phyloP scores from a whole-genome alignment of 2,329 filamentous ascomycete species.

The Ophiostoma sp. region DNA sequence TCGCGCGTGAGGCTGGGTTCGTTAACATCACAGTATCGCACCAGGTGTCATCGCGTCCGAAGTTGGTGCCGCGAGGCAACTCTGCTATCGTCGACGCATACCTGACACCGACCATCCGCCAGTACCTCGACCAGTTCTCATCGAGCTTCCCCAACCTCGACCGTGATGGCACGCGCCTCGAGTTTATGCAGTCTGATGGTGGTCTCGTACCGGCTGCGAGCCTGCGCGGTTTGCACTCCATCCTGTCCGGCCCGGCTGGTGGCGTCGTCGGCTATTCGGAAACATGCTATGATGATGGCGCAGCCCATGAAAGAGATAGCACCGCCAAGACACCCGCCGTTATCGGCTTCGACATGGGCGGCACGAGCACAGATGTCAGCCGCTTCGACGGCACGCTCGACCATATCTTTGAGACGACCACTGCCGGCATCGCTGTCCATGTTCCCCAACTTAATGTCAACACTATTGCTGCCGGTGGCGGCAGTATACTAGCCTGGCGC shows the following conservation, averaged over 20 bases:
- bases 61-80: slow-evolving; percentile 62
- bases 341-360: slow-evolving; percentile 58
- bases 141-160: slow-evolving; percentile 52
- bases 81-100: slow-evolving; percentile 69
- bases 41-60: slow-evolving; percentile 38
- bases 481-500: slow-evolving; percentile 60
- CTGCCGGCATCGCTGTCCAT: slow-evolving; percentile 82
- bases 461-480: slow-evolving; percentile 74
- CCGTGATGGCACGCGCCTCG: slow-evolving; percentile 48
- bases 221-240: slow-evolving; percentile 43
- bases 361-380: slow-evolving; percentile 39
- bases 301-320: slow-evolving; percentile 39
- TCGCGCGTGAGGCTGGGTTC: slow-evolving; percentile 22
- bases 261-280: slow-evolving; percentile 67
- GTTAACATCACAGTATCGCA: neutral
- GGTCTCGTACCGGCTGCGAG: slow-evolving; percentile 25
- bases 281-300: slow-evolving; percentile 63
- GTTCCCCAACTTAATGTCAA: slow-evolving; percentile 90
- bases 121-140: slow-evolving; percentile 63
- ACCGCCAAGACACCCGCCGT: slow-evolving; percentile 33
- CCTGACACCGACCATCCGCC: slow-evolving; percentile 63
- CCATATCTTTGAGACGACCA: slow-evolving; percentile 62
- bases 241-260: slow-evolving; percentile 64
- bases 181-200: slow-evolving; percentile 67
- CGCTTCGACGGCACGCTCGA: slow-evolving; percentile 50